A percentile compares a stretch with the other conserved stretches of the same genome.
These are phyloP conservation scores for Coniella lustricola DNA, from an alignment of 2,329 filamentous ascomycete species.

Conservation along the genomic window DNA sequence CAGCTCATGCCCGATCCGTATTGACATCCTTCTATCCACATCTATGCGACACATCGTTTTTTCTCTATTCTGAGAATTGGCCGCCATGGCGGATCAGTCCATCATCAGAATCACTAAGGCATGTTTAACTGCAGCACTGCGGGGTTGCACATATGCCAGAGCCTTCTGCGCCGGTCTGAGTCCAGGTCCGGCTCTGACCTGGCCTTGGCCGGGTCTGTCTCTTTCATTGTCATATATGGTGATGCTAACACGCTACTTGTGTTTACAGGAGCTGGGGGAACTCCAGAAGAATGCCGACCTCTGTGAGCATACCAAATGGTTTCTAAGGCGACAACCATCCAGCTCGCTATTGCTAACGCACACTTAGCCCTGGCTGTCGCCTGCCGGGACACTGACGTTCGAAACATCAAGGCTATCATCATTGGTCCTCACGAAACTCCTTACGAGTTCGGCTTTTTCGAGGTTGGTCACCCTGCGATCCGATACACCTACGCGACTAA, in stretches of 20 bases:
- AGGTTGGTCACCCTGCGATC: slow-evolving; percentile 47
- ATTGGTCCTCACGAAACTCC: slow-evolving; percentile 90
- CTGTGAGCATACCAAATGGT: slow-evolving; percentile 48
- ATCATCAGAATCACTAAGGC: slow-evolving; percentile 84
- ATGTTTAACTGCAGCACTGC: slow-evolving; percentile 24
- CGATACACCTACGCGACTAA: slow-evolving; percentile 22
- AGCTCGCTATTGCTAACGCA: slow-evolving; percentile 13
- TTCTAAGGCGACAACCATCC: background rate
- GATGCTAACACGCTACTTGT: slow-evolving; percentile 4
- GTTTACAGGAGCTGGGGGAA: slow-evolving; percentile 71
- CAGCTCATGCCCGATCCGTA: background rate
- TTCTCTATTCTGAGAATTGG: slow-evolving; percentile 13
- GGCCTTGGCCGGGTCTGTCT: background rate
- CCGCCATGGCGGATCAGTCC: slow-evolving; percentile 70
- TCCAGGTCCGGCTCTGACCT: background rate
- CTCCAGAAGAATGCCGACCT: slow-evolving; percentile 79
- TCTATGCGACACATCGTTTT: slow-evolving; percentile 9
- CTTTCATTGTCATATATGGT: slow-evolving; percentile 3
- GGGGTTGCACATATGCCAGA: slow-evolving; percentile 15
- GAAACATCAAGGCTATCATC: slow-evolving; percentile 79
- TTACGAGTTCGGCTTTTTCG: slow-evolving; percentile 96
- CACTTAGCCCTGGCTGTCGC: slow-evolving; percentile 71
- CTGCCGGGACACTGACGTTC: slow-evolving; percentile 80
- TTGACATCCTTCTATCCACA: background rate
- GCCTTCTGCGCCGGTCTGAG: background rate